phyloP scores from a whole-genome alignment of 805 yeast species.

The Candida loeiensis region DNA sequence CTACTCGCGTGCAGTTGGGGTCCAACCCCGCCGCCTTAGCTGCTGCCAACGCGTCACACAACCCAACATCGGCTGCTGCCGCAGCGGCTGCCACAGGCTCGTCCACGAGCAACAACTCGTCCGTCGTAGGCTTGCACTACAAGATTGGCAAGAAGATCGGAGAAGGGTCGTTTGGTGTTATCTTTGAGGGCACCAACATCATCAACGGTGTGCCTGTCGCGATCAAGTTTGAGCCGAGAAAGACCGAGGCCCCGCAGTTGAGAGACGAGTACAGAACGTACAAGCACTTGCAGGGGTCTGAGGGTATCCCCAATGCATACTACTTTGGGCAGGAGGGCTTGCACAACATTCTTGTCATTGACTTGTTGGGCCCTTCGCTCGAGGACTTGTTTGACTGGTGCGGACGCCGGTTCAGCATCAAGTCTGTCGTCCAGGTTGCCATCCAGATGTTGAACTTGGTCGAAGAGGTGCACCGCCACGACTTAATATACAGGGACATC shows the following conservation, averaged over 20 bases:
- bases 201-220: slow-evolving; percentile 67
- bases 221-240: slow-evolving; percentile 76
- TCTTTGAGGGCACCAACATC: slow-evolving; percentile 76
- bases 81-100: slow-evolving; percentile 16
- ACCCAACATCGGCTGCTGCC: slow-evolving; percentile 12
- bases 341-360: slow-evolving; percentile 73
- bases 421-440: slow-evolving; percentile 72
- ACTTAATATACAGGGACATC: slow-evolving; percentile 74
- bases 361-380: slow-evolving; percentile 72
- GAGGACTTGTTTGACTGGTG: slow-evolving; percentile 89
- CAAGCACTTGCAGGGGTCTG: slow-evolving; percentile 62
- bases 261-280: slow-evolving; percentile 80
- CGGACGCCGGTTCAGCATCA: slow-evolving; percentile 66
- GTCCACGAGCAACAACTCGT: slow-evolving; percentile 26
- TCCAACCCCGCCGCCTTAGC: slow-evolving; percentile 39
- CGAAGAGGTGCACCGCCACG: slow-evolving; percentile 71
- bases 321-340: slow-evolving; percentile 85
- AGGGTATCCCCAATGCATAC: slow-evolving; percentile 79
- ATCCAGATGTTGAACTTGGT: slow-evolving; percentile 74
- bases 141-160: slow-evolving; percentile 82
- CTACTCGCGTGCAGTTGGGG: slow-evolving; percentile 25
- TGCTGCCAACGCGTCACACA: slow-evolving; percentile 36
- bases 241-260: slow-evolving; percentile 79
- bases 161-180: slow-evolving; percentile 83
- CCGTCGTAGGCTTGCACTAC: slow-evolving; percentile 64